Conservation (phyloP, 2,329 filamentous ascomycete genomes). For the Colletotrichum theobromicola region DNA sequence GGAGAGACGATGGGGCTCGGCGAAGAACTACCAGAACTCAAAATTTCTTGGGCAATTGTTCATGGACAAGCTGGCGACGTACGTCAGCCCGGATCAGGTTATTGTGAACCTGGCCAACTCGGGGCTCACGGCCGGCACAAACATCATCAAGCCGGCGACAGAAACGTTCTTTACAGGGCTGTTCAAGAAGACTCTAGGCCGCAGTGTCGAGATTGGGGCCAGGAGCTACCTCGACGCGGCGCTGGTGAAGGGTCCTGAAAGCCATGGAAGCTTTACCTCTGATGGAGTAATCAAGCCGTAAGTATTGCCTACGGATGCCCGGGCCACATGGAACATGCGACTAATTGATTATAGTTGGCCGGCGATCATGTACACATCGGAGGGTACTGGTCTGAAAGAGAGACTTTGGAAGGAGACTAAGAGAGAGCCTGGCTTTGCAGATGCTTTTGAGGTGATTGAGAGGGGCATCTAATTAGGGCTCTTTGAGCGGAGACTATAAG, state of each 20-base stretch:
- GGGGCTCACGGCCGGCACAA: slow-evolving; percentile 47
- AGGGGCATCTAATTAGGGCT: not conserved
- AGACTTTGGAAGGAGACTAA: slow-evolving; percentile 16
- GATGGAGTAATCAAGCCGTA: slow-evolving; percentile 50
- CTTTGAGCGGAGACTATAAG: too few relatives aligned
- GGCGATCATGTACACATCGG: slow-evolving; percentile 14
- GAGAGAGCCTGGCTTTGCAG: slow-evolving; percentile 14
- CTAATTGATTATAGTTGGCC: slow-evolving; percentile 2
- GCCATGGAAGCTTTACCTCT: slow-evolving; percentile 53
- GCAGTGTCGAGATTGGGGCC: slow-evolving; percentile 42
- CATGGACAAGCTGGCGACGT: slow-evolving; percentile 38
- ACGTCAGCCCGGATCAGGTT: slow-evolving; percentile 43
- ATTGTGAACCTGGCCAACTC: slow-evolving; percentile 54
- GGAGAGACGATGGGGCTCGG: slow-evolving; percentile 24
- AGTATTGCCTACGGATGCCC: slow-evolving; percentile 26
- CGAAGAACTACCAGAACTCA: slow-evolving; percentile 27
- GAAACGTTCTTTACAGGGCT: slow-evolving; percentile 21
- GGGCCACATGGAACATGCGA: not conserved
- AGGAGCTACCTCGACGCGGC: slow-evolving; percentile 51
- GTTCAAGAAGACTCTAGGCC: slow-evolving; percentile 28
- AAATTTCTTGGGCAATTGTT: slow-evolving; percentile 41
- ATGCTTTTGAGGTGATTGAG: slow-evolving; percentile 11
- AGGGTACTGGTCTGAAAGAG: slow-evolving; percentile 1
- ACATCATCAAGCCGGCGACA: slow-evolving; percentile 34
- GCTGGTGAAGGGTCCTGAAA: slow-evolving; percentile 49